phyloP scores from a whole-genome alignment of 768 basidiomycete genomes.

The Russula griseocarnosa region DNA sequence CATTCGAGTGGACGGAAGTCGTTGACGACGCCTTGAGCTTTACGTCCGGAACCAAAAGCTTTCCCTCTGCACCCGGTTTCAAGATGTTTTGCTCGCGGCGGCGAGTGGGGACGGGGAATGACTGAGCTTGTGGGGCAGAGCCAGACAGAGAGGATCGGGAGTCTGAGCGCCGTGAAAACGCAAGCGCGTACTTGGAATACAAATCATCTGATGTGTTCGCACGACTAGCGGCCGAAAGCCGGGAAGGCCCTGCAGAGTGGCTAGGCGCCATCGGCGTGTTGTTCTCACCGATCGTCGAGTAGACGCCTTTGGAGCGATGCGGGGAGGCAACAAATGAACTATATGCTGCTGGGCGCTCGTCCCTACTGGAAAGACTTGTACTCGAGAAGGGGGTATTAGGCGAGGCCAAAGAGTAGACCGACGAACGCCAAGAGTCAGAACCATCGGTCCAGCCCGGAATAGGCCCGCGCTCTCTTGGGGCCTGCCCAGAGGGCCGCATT shows the following conservation, averaged over 20 bases:
- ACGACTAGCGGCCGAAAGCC: constrained; percentile 32
- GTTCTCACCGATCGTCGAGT: constrained; percentile 44
- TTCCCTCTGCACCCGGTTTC: constrained; percentile 59
- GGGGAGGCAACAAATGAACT: constrained; percentile 49
- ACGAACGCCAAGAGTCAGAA: constrained; percentile 61
- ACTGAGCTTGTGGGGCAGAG: constrained; percentile 36
- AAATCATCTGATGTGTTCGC: constrained; percentile 42
- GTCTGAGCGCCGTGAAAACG: constrained; percentile 53
- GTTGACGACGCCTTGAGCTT: constrained; percentile 39
- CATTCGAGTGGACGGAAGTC: constrained; percentile 30
- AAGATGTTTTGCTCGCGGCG: constrained; percentile 53
- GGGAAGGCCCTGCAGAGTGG: constrained; percentile 27
- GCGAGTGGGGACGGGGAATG: constrained; percentile 34
- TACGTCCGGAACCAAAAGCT: constrained; percentile 53
- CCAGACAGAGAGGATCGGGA: constrained; percentile 42
- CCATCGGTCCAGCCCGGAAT: constrained; percentile 71
- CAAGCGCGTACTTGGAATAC: constrained; percentile 52
- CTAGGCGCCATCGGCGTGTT: constrained; percentile 25
- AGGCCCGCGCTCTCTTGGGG: constrained; percentile 37
- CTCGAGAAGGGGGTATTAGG: constrained; percentile 34
- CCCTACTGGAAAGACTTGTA: constrained; percentile 32
- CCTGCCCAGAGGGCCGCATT: constrained; percentile 22
- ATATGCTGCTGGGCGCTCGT: constrained; percentile 39
- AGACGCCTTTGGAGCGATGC: constrained; percentile 46
- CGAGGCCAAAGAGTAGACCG: constrained; percentile 52